phyloP scores from a whole-genome alignment of 805 yeast species.

The Phaffomyces opuntiae region DNA sequence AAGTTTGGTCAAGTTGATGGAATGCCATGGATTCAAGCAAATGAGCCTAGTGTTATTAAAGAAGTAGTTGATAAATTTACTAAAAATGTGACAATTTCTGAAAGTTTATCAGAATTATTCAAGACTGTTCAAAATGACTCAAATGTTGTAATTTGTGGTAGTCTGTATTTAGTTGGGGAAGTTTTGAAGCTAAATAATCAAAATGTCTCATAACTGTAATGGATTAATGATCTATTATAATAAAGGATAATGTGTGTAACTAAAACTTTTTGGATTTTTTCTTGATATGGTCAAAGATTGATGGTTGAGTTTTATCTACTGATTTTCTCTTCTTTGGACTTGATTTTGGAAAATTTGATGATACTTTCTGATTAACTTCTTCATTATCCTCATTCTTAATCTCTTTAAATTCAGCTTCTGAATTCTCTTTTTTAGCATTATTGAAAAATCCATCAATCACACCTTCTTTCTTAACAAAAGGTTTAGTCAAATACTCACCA shows the following conservation, averaged over 20 bases:
- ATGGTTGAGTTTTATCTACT: background rate
- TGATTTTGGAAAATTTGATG: background rate
- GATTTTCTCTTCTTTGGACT: background rate
- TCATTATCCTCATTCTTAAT: background rate
- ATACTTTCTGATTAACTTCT: background rate
- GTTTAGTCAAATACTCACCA: slow-evolving; percentile 26
- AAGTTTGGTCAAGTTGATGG: slow-evolving; percentile 66
- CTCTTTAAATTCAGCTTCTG: background rate
- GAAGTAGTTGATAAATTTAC: slow-evolving; percentile 22
- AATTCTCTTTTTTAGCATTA: background rate
- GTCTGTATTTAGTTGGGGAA: slow-evolving; percentile 61
- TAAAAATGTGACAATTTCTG: slow-evolving; percentile 20
- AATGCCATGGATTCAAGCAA: slow-evolving; percentile 88
- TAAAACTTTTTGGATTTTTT: background rate
- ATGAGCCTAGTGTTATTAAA: slow-evolving; percentile 23
- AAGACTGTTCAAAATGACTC: slow-evolving; percentile 14
- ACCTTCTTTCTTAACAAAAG: slow-evolving; percentile 13
- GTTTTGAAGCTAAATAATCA: slow-evolving; percentile 33
- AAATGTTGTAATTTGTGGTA: slow-evolving; percentile 55
- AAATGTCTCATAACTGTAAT: background rate
- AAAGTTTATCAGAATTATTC: slow-evolving; percentile 24
- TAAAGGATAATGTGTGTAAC: too few relatives aligned
- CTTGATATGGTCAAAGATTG: background rate
- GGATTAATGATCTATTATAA: too few relatives aligned
- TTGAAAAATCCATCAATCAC: slow-evolving; percentile 12